A percentile compares a stretch with the other conserved stretches of the same genome.
Evolutionary conservation across 768 basidiomycete genomes (phyloP).

Genomic region (Naganishia kalamii): DNA sequence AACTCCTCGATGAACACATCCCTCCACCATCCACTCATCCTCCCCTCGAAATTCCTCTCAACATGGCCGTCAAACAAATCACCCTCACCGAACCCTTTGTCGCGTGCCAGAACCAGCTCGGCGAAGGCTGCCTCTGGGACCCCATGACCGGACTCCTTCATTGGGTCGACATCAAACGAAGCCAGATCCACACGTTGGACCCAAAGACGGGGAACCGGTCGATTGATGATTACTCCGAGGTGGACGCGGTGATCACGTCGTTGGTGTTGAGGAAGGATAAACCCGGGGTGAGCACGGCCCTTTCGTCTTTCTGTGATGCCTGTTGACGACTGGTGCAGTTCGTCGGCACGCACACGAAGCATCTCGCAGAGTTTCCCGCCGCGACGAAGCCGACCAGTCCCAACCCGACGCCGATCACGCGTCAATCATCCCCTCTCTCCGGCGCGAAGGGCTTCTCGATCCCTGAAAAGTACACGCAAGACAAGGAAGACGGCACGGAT

Average conservation of each 20-base stretch:
- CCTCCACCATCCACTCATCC: not conserved
- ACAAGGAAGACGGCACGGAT: slow-evolving; percentile 17
- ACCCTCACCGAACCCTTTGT: slow-evolving; percentile 35
- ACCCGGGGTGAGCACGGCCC: slow-evolving; percentile 12
- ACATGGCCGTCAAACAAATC: slow-evolving; percentile 19
- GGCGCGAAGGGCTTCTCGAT: slow-evolving; percentile 24
- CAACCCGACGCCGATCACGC: not conserved
- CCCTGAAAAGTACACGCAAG: slow-evolving; percentile 21
- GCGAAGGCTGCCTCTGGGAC: slow-evolving; percentile 44
- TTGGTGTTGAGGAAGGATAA: slow-evolving; percentile 28
- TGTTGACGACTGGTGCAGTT: slow-evolving; percentile 24
- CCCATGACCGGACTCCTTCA: slow-evolving; percentile 34
- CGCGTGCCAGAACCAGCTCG: slow-evolving; percentile 34
- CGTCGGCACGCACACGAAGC: slow-evolving; percentile 31
- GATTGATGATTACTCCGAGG: slow-evolving; percentile 35
- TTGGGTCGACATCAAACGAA: slow-evolving; percentile 39
- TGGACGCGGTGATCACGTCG: slow-evolving; percentile 26
- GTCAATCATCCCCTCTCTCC: slow-evolving; percentile 26
- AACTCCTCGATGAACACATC: not conserved
- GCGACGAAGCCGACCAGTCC: slow-evolving; percentile 27
- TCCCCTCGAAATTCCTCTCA: not conserved
- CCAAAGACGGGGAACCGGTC: slow-evolving; percentile 32
- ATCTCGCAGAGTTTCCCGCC: slow-evolving; percentile 34
- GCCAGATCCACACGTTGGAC: slow-evolving; percentile 40
- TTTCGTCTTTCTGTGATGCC: not conserved